These are phyloP conservation scores for Neurospora sublineolata DNA, from an alignment of 495 filamentous ascomycete genomes.

Conservation along the genomic window DNA sequence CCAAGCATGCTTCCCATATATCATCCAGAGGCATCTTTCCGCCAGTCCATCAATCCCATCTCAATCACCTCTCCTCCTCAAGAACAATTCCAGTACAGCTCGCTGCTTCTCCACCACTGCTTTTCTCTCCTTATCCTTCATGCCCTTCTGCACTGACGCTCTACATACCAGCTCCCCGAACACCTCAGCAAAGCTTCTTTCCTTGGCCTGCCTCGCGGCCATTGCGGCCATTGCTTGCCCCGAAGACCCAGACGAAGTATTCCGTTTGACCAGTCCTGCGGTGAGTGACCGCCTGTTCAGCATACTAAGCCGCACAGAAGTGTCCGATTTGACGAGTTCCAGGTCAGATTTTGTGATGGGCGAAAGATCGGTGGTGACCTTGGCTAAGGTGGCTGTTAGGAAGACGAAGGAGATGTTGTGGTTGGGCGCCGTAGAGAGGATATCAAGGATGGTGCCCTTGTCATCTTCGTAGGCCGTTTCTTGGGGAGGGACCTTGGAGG, in stretches of 20 bases:
- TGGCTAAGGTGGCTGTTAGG: constrained; percentile 61
- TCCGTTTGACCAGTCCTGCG: not conserved
- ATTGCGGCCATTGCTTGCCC: constrained; percentile 19
- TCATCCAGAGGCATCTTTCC: not conserved
- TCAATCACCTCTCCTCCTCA: constrained; percentile 15
- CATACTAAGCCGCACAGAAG: constrained; percentile 10
- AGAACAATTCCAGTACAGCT: constrained; percentile 30
- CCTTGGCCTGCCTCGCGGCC: constrained; percentile 30
- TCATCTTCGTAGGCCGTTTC: constrained; percentile 46
- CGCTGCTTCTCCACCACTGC: constrained; percentile 34
- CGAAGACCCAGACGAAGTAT: not conserved
- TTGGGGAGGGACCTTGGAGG: constrained; percentile 32
- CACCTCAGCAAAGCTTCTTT: constrained; percentile 35
- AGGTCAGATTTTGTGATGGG: constrained; percentile 28
- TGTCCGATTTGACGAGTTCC: constrained; percentile 15
- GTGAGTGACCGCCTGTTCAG: constrained; percentile 26
- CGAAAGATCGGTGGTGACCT: constrained; percentile 35
- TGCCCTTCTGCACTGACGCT: constrained; percentile 15
- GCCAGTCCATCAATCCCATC: not conserved
- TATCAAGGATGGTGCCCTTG: constrained; percentile 58
- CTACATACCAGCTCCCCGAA: constrained; percentile 38
- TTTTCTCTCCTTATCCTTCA: constrained; percentile 35
- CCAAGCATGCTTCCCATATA: not conserved
- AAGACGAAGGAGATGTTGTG: constrained; percentile 83
- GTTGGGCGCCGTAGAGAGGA: constrained; percentile 55